Evolutionary conservation across 2,329 filamentous ascomycete species (phyloP).

Genomic region (Penicillium sclerotigenum): DNA sequence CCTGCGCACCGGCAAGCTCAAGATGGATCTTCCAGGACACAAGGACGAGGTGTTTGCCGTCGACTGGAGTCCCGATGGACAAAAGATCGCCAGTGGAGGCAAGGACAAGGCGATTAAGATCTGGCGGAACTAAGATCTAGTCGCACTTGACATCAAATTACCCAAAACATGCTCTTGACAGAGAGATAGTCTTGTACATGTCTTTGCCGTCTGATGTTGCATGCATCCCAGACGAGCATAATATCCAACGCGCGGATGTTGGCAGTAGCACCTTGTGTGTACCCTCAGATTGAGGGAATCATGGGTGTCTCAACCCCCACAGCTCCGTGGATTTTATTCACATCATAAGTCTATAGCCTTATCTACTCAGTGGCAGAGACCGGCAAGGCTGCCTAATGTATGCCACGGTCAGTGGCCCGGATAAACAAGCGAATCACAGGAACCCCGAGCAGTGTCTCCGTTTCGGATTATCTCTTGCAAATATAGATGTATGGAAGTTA

Average conservation of each 20-base stretch:
- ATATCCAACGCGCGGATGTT: neutral
- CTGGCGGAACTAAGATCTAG: slow-evolving; percentile 56
- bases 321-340: neutral
- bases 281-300: neutral
- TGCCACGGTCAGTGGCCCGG: neutral
- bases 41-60: slow-evolving; percentile 91
- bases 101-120: slow-evolving; percentile 76
- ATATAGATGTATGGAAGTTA: neutral
- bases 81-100: slow-evolving; percentile 84
- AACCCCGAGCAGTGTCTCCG: neutral
- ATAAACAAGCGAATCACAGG: neutral
- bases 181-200: neutral
- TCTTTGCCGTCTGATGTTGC: neutral
- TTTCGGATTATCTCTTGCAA: neutral
- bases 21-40: slow-evolving; percentile 81
- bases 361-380: neutral
- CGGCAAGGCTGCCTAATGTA: neutral
- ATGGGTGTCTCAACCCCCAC: neutral
- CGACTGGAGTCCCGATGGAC: slow-evolving; percentile 90
- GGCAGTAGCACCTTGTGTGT: neutral
- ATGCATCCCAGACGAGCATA: neutral
- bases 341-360: neutral
- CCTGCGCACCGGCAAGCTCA: slow-evolving; percentile 77
- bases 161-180: neutral
- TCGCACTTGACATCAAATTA: slow-evolving; percentile 2